phyloP scores from a whole-genome alignment of 1,284 basidiomycete genomes.

The Cutaneotrichosporon mucoides region DNA sequence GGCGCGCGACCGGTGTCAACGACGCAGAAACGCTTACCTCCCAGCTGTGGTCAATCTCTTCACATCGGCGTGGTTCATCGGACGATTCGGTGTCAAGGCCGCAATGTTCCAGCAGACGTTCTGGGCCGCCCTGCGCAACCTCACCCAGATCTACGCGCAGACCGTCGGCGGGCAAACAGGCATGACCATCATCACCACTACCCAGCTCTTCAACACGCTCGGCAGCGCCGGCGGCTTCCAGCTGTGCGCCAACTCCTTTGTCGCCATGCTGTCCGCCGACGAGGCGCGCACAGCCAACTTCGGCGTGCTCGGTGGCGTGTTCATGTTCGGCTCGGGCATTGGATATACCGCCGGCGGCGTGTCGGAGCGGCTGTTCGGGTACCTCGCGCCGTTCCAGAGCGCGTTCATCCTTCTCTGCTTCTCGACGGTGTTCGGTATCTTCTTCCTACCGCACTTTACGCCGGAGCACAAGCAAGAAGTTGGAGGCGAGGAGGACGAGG shows the following conservation, averaged over 20 bases:
- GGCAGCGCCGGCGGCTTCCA: slow-evolving; percentile 44
- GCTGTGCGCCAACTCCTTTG: slow-evolving; percentile 38
- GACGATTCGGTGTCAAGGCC: slow-evolving; percentile 34
- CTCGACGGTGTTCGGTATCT: slow-evolving; percentile 38
- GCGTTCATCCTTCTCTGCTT: slow-evolving; percentile 39
- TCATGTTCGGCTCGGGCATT: slow-evolving; percentile 33
- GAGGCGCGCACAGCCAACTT: slow-evolving; percentile 42
- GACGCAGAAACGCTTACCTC: not conserved
- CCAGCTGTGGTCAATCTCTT: slow-evolving; percentile 44
- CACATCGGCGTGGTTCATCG: slow-evolving; percentile 40
- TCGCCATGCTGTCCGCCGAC: slow-evolving; percentile 29
- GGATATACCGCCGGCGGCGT: slow-evolving; percentile 35
- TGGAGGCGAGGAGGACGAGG: slow-evolving; percentile 7
- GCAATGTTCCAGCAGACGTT: slow-evolving; percentile 47
- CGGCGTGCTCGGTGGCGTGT: slow-evolving; percentile 39
- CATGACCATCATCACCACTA: slow-evolving; percentile 37
- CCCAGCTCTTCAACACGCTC: slow-evolving; percentile 45
- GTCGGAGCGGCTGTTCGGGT: slow-evolving; percentile 27
- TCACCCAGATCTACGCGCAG: slow-evolving; percentile 40
- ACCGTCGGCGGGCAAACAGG: slow-evolving; percentile 29
- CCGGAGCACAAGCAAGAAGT: slow-evolving; percentile 19
- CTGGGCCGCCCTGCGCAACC: slow-evolving; percentile 42
- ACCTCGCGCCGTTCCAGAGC: slow-evolving; percentile 41
- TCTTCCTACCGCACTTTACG: slow-evolving; percentile 45
- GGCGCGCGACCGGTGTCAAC: no score